These are phyloP conservation scores for Boletus pseudo-olivaceus DNA, from an alignment of 768 basidiomycete genomes.

Conservation along the genomic window DNA sequence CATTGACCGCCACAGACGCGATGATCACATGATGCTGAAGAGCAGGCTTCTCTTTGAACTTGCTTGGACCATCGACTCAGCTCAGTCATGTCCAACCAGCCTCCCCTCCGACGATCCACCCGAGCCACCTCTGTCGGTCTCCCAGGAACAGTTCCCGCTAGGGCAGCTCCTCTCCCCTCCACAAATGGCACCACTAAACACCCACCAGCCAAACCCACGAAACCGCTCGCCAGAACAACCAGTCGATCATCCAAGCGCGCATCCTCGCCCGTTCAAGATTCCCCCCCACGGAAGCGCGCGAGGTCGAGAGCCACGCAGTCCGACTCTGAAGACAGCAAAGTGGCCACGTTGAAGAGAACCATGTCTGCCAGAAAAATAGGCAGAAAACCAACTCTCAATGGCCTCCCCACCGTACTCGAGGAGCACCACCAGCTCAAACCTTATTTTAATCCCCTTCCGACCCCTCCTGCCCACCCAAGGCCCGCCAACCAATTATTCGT, in stretches of 20 bases:
- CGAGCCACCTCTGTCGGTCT: slow-evolving; percentile 48
- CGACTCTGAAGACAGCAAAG: slow-evolving; percentile 40
- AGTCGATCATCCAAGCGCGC: slow-evolving; percentile 44
- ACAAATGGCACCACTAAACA: slow-evolving; percentile 31
- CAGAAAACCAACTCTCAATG: slow-evolving; percentile 30
- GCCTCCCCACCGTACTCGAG: slow-evolving; percentile 29
- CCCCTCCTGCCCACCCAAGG: slow-evolving; percentile 49
- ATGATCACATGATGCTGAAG: slow-evolving; percentile 18
- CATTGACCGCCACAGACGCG: slow-evolving; percentile 24
- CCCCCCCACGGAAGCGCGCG: slow-evolving; percentile 47
- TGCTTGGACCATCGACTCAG: not conserved
- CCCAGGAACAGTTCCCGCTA: slow-evolving; percentile 19
- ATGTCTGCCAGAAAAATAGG: slow-evolving; percentile 25
- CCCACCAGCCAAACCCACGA: slow-evolving; percentile 35
- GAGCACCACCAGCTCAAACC: slow-evolving; percentile 45
- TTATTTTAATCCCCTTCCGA: slow-evolving; percentile 65
- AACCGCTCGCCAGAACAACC: slow-evolving; percentile 22
- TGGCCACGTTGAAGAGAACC: slow-evolving; percentile 23
- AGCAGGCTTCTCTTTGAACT: not conserved
- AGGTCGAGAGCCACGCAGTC: slow-evolving; percentile 38
- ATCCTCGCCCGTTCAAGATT: slow-evolving; percentile 44
- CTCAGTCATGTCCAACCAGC: slow-evolving; percentile 29
- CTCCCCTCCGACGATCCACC: slow-evolving; percentile 49
- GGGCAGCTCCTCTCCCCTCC: slow-evolving; percentile 32
- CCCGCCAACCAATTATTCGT: slow-evolving; percentile 76